Conservation (phyloP, 176 grass and related monocot genomes). For the Triticum turgidum region DNA sequence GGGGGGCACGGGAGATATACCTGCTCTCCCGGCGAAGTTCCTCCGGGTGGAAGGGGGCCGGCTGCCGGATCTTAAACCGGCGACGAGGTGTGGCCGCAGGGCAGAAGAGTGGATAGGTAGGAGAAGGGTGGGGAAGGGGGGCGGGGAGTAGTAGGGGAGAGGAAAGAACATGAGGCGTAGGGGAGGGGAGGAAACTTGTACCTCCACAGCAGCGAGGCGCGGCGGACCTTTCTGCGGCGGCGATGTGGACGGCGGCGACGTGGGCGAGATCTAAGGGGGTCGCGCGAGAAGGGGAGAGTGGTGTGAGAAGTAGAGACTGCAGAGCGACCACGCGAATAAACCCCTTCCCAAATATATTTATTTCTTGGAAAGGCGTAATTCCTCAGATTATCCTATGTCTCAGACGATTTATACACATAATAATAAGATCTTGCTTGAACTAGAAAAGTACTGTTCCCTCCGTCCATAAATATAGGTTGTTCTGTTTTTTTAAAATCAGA, state of each 20-base stretch:
- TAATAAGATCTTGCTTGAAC: too few relatives aligned
- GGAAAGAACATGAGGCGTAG: not conserved
- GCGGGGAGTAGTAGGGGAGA: not conserved
- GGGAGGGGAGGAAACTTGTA: not conserved
- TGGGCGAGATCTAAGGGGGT: not conserved
- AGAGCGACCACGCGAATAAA: not conserved
- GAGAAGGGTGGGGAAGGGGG: not conserved
- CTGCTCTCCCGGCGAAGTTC: not conserved
- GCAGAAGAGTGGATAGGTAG: not conserved
- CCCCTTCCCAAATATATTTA: too few relatives aligned
- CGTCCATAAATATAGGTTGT: too few relatives aligned
- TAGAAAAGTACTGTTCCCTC: too few relatives aligned
- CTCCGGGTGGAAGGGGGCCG: not conserved
- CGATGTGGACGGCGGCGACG: constrained; percentile 7
- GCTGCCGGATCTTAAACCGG: constrained; percentile 14
- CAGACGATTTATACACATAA: too few relatives aligned
- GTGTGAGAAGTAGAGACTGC: not conserved
- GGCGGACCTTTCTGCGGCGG: not conserved
- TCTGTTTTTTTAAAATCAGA: too few relatives aligned
- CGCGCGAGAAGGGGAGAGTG: not conserved
- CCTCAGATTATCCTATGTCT: too few relatives aligned
- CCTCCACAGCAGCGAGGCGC: not conserved
- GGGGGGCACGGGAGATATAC: not conserved
- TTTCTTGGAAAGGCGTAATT: too few relatives aligned
- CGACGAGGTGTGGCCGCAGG: not conserved